phyloP scores from a whole-genome alignment of 257 asterid genomes.

The Mitragyna speciosa region DNA sequence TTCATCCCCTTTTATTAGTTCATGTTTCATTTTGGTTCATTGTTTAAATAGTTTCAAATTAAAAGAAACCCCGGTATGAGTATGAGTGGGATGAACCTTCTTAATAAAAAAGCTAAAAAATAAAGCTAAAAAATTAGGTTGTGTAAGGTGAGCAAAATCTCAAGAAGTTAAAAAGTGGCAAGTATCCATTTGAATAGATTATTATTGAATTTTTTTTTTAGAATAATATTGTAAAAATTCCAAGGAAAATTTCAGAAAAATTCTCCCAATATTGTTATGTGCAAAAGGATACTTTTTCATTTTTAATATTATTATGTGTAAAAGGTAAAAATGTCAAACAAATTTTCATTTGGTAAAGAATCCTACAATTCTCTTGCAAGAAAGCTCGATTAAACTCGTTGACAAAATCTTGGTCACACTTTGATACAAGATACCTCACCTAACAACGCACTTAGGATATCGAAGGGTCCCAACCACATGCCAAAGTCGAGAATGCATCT shows the following conservation, averaged over 20 bases:
- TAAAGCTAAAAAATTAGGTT: no score
- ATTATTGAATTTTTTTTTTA: no score
- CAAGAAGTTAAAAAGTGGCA: no score
- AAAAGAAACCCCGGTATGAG: no score
- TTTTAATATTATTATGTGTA: not conserved
- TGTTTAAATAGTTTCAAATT: not conserved
- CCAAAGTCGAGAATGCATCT: constrained; percentile 19
- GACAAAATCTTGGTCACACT: not conserved
- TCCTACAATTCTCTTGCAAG: not conserved
- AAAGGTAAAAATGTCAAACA: not conserved
- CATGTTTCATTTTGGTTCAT: not conserved
- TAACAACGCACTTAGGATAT: constrained; percentile 25
- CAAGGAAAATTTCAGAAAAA: no score
- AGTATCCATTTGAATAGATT: no score
- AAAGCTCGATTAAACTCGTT: constrained; percentile 6
- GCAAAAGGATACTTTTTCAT: not conserved
- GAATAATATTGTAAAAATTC: no score
- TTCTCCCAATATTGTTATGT: no score
- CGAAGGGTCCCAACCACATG: constrained; percentile 26
- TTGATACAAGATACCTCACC: constrained; percentile 30
- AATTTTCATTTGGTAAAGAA: no score
- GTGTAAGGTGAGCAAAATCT: no score
- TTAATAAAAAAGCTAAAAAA: no score
- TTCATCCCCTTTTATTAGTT: not conserved
- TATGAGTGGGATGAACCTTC: no score